phyloP scores from a whole-genome alignment of 768 basidiomycete genomes.

The Psilocybe cubensis region DNA sequence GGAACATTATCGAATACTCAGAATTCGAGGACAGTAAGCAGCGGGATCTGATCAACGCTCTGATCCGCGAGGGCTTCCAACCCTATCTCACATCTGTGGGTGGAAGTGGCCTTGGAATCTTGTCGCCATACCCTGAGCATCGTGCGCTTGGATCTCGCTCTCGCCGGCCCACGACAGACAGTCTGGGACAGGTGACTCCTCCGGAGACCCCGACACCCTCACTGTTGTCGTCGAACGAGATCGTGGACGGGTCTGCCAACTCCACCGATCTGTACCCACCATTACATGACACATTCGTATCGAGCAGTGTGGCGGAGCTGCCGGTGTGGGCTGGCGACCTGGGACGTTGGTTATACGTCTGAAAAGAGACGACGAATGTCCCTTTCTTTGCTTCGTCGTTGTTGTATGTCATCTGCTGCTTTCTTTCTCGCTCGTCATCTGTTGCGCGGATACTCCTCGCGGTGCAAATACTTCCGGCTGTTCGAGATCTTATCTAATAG shows the following conservation, averaged over 20 bases:
- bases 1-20: constrained; percentile 36
- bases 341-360: constrained; percentile 68
- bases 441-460: constrained; percentile 9
- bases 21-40: constrained; percentile 71
- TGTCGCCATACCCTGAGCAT: constrained; percentile 61
- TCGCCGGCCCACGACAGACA: constrained; percentile 17
- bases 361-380: constrained; percentile 29
- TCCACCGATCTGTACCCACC: constrained; percentile 28
- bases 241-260: constrained; percentile 26
- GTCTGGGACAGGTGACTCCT: constrained; percentile 48
- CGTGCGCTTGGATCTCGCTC: constrained; percentile 35
- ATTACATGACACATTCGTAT: constrained; percentile 49
- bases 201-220: constrained; percentile 48
- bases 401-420: no score
- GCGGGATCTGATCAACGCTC: constrained; percentile 56
- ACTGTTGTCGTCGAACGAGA: constrained; percentile 22
- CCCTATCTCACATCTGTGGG: constrained; percentile 94
- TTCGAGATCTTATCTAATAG: constrained; percentile 16
- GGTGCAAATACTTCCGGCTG: constrained; percentile 10
- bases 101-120: constrained; percentile 88
- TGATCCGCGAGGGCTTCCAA: constrained; percentile 68
- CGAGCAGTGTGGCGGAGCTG: constrained; percentile 42
- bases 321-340: constrained; percentile 55
- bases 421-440: neutral
- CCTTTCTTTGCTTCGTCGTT: constrained; percentile 7